Conservation (phyloP, 2,329 filamentous ascomycete genomes). For the Tolypocladium album region DNA sequence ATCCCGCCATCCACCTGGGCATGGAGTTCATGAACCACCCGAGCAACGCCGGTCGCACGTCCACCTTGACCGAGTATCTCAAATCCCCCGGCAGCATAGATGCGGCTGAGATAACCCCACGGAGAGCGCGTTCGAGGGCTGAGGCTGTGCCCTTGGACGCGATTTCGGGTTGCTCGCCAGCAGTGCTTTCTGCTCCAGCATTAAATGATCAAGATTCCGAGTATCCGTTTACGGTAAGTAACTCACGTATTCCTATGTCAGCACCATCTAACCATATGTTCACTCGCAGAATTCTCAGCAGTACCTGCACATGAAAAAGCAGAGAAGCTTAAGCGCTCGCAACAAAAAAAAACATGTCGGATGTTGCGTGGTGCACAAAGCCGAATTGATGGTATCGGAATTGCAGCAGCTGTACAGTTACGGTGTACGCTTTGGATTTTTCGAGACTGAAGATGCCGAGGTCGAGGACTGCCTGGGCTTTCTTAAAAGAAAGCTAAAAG, state of each 20-base stretch:
- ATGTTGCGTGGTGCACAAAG: not conserved
- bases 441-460: not conserved
- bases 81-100: too few relatives aligned
- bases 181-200: not conserved
- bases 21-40: not conserved
- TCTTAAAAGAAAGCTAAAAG: not conserved
- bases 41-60: not conserved
- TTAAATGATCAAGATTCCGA: not conserved
- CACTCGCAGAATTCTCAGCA: not conserved
- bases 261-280: not conserved
- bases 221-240: not conserved
- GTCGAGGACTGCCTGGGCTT: not conserved
- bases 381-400: not conserved
- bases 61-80: too few relatives aligned
- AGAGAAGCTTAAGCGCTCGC: not conserved
- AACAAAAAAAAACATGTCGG: not conserved
- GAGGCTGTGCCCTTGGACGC: not conserved
- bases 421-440: not conserved
- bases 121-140: not conserved
- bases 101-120: too few relatives aligned
- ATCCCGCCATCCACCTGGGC: not conserved
- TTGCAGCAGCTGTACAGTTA: not conserved
- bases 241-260: not conserved
- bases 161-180: not conserved
- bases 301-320: not conserved